These are phyloP conservation scores for Ilyonectria sp. DNA, from an alignment of 2,329 filamentous ascomycete genomes.

Conservation along the genomic window DNA sequence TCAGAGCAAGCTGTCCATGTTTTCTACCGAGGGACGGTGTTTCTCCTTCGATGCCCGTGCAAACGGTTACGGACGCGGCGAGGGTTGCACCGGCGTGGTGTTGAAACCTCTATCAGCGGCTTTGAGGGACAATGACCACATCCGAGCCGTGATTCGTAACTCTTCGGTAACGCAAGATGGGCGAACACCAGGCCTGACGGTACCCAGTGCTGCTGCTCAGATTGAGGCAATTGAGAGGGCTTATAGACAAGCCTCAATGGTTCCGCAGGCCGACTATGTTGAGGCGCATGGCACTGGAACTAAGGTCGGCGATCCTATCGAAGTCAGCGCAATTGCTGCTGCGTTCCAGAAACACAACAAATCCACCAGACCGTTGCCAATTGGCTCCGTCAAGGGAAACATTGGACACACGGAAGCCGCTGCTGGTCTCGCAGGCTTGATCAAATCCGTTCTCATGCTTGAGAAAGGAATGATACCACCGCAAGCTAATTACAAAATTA, in stretches of 20 bases:
- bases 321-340: too few species aligned
- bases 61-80: constrained; percentile 52
- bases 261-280: constrained; percentile 40
- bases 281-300: constrained; percentile 49
- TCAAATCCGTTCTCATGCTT: constrained; percentile 33
- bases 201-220: constrained; percentile 34
- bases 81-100: constrained; percentile 55
- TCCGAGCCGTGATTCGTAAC: constrained; percentile 55
- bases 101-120: constrained; percentile 66
- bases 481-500: constrained; percentile 26
- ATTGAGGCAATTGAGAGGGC: too few species aligned
- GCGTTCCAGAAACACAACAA: neutral
- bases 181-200: constrained; percentile 56
- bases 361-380: neutral
- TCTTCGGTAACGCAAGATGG: constrained; percentile 56
- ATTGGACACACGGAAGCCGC: constrained; percentile 44
- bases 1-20: constrained; percentile 61
- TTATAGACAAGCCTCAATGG: too few species aligned
- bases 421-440: constrained; percentile 30
- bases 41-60: constrained; percentile 52
- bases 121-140: constrained; percentile 56
- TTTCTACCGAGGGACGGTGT: constrained; percentile 49
- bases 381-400: constrained; percentile 46
- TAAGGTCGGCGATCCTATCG: too few species aligned
- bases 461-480: constrained; percentile 35